Conservation (phyloP, 352 stramenopile genomes). For the Phytophthora aleatoria region DNA sequence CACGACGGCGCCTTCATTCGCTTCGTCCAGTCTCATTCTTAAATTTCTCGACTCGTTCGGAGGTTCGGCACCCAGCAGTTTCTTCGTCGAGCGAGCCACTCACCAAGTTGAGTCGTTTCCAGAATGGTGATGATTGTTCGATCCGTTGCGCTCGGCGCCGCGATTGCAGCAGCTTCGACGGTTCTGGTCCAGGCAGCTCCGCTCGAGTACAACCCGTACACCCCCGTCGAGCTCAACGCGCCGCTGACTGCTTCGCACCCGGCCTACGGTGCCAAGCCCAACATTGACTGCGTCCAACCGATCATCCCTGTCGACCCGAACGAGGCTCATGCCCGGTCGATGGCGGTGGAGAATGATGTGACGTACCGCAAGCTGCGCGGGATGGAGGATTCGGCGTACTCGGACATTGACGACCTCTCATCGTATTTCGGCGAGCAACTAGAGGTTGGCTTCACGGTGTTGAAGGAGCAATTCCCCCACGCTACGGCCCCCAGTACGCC, state of each 20-base stretch:
- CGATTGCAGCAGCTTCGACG: slow-evolving; percentile 2
- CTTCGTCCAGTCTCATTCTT: neutral
- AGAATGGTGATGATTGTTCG: slow-evolving; percentile 1
- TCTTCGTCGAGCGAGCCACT: neutral
- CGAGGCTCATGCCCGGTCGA: slow-evolving; percentile 1
- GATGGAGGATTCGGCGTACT: slow-evolving; percentile 25
- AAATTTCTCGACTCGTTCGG: slow-evolving; percentile 10
- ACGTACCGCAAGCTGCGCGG: slow-evolving; percentile 9
- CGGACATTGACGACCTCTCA: slow-evolving; percentile 36
- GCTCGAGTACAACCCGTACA: slow-evolving; percentile 3
- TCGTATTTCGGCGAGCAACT: slow-evolving; percentile 25
- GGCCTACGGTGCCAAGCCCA: slow-evolving; percentile 26
- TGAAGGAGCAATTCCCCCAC: slow-evolving; percentile 26
- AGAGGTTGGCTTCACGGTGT: slow-evolving; percentile 23
- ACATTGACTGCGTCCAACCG: slow-evolving; percentile 17
- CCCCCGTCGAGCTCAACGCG: neutral
- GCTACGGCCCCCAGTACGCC: neutral
- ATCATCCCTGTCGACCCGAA: slow-evolving; percentile 26
- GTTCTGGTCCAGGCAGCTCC: neutral
- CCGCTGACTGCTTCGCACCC: neutral
- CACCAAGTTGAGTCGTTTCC: slow-evolving; percentile 7
- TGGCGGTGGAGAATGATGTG: slow-evolving; percentile 4
- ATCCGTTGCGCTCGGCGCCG: neutral
- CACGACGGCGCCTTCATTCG: neutral
- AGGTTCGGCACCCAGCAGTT: slow-evolving; percentile 15